Percentiles rank a stretch among this genome's conserved stretches.
These are phyloP conservation scores for Marasmius tenuissimus DNA, from an alignment of 1,284 basidiomycete species.

Conservation along the genomic window DNA sequence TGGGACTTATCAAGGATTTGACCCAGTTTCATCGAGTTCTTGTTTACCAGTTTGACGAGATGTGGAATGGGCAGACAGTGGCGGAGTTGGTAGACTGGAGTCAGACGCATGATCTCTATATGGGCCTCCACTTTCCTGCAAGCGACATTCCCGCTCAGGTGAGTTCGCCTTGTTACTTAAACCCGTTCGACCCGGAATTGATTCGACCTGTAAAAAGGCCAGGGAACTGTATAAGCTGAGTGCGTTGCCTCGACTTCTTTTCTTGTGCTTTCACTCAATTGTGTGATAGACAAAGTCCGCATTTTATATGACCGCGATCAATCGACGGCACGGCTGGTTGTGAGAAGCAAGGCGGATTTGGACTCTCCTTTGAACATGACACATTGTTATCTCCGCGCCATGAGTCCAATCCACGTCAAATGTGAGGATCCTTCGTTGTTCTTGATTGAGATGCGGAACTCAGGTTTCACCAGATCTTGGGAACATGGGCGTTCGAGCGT, in stretches of 20 bases:
- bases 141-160: conserved; percentile 61
- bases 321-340: conserved; percentile 77
- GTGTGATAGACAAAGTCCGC: conserved; percentile 72
- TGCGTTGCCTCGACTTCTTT: conserved; percentile 22
- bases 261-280: conserved; percentile 2
- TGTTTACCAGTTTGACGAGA: conserved; percentile 83
- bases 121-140: conserved; percentile 71
- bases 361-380: conserved; percentile 85
- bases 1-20: conserved; percentile 81
- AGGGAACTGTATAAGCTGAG: conserved; percentile 47
- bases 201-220: conserved; percentile 29
- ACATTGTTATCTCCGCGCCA: conserved; percentile 82
- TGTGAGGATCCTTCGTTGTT: conserved; percentile 43
- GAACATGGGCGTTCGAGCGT: conserved; percentile 82
- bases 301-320: conserved; percentile 80
- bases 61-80: conserved; percentile 77
- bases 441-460: conserved; percentile 10
- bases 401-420: conserved; percentile 89
- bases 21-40: conserved; percentile 87
- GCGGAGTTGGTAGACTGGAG: conserved; percentile 86
- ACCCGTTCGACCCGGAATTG: not conserved
- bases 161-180: conserved; percentile 13
- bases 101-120: conserved; percentile 78
- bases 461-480: conserved; percentile 52
- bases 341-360: conserved; percentile 66